Conservation (phyloP, 75 land plant genomes). For the Selaginella tamariscina region DNA sequence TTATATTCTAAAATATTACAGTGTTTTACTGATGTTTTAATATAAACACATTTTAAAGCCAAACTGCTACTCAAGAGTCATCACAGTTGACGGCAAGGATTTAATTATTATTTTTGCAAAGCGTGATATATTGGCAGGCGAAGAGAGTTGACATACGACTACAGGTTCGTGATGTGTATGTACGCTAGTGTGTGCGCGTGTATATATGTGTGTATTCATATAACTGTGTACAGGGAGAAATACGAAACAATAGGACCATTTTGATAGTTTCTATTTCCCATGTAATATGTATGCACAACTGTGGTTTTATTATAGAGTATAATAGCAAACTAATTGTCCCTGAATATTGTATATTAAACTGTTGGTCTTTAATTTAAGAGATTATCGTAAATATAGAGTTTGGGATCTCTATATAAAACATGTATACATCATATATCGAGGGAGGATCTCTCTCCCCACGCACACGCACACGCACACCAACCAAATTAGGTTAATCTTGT, state of each 20-base stretch:
- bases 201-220: no score
- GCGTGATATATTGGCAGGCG: not conserved
- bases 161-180: slow-evolving; percentile 7
- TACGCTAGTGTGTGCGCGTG: no score
- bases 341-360: no score
- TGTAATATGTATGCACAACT: no score
- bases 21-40: not conserved
- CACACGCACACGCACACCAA: not conserved
- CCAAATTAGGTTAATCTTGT: no score
- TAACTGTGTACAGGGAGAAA: no score
- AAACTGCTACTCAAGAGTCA: slow-evolving; percentile 10
- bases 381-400: no score
- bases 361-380: no score
- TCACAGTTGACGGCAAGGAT: not conserved
- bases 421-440: not conserved
- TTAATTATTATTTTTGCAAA: slow-evolving; percentile 7
- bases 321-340: not conserved
- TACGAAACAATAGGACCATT: no score
- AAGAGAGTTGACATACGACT: slow-evolving; percentile 10
- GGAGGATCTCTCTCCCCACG: not conserved
- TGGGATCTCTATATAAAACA: no score
- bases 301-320: not conserved
- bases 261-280: no score
- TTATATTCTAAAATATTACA: not conserved
- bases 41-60: slow-evolving; percentile 19